These are phyloP conservation scores for Actinomortierella ambigua DNA, from an alignment of 371 early-diverging fungal species.

Conservation along the genomic window DNA sequence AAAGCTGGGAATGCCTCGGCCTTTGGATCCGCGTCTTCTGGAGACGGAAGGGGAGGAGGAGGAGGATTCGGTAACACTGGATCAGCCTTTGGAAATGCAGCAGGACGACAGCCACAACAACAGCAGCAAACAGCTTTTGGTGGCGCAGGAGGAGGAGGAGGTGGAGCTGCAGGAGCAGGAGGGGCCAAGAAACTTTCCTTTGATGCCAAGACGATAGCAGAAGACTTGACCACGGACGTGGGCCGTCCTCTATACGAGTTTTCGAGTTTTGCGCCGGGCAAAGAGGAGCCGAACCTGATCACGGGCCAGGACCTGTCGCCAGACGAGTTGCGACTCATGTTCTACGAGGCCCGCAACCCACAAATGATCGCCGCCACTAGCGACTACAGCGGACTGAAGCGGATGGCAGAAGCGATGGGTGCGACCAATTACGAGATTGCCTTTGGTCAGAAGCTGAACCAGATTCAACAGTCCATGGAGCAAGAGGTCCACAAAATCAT, in stretches of 20 bases:
- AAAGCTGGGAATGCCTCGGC: constrained; percentile 18
- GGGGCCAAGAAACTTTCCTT: constrained; percentile 28
- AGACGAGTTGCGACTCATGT: constrained; percentile 63
- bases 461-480: constrained; percentile 20
- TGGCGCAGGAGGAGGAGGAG: not conserved
- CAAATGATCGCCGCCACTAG: constrained; percentile 17
- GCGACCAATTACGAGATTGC: constrained; percentile 24
- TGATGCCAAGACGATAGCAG: constrained; percentile 47
- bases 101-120: too few relatives aligned
- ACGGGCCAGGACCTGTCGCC: constrained; percentile 59
- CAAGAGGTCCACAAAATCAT: constrained; percentile 25
- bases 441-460: constrained; percentile 32
- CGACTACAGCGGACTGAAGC: constrained; percentile 28
- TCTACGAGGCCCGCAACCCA: constrained; percentile 45
- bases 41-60: constrained; percentile 5
- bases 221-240: constrained; percentile 49
- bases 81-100: constrained; percentile 11
- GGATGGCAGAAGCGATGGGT: constrained; percentile 20
- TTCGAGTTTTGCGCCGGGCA: constrained; percentile 65
- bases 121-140: not conserved
- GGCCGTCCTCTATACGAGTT: constrained; percentile 53
- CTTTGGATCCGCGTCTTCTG: constrained; percentile 23
- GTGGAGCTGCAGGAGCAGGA: constrained; percentile 5
- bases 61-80: constrained; percentile 19
- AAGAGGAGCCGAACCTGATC: constrained; percentile 68